Percentiles rank a stretch among this genome's conserved stretches.
Conservation (phyloP, 768 basidiomycete genomes). For the Lentinus brumalis region DNA sequence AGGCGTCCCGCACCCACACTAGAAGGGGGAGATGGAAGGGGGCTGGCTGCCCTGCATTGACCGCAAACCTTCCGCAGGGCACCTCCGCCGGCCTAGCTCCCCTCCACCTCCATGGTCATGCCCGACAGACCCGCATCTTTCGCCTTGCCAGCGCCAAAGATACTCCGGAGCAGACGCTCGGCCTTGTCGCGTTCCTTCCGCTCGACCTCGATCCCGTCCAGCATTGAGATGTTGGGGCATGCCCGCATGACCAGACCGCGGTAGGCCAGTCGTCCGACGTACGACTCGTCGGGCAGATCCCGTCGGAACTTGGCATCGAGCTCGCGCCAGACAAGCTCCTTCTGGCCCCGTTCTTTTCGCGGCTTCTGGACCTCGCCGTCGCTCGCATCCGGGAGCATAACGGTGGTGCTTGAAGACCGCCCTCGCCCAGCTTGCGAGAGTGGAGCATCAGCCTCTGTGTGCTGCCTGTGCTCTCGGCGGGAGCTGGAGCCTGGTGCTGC, state of each 20-base stretch:
- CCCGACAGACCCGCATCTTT: not conserved
- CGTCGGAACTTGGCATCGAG: conserved; percentile 86
- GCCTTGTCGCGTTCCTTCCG: conserved; percentile 88
- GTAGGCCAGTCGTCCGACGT: conserved; percentile 86
- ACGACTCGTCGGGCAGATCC: conserved; percentile 85
- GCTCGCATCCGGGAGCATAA: not conserved
- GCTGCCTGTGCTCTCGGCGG: not conserved
- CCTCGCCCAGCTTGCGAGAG: not conserved
- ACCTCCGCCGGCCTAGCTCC: conserved; percentile 2
- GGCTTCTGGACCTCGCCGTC: conserved; percentile 15
- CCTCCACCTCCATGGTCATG: conserved; percentile 11
- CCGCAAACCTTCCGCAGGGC: not conserved
- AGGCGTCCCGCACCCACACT: not conserved
- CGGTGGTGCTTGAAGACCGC: not conserved
- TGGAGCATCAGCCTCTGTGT: not conserved
- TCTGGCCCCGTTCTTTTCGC: conserved; percentile 10
- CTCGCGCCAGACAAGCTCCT: conserved; percentile 59
- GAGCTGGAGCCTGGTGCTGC: not conserved
- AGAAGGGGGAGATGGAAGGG: not conserved
- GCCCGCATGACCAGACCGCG: conserved; percentile 85
- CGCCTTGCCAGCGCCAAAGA: conserved; percentile 30
- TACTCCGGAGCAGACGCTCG: conserved; percentile 61
- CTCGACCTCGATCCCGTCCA: conserved; percentile 87
- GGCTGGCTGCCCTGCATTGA: not conserved
- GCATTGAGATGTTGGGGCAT: conserved; percentile 61